phyloP scores from a whole-genome alignment of 768 basidiomycete genomes.

The Mrakia frigida region DNA sequence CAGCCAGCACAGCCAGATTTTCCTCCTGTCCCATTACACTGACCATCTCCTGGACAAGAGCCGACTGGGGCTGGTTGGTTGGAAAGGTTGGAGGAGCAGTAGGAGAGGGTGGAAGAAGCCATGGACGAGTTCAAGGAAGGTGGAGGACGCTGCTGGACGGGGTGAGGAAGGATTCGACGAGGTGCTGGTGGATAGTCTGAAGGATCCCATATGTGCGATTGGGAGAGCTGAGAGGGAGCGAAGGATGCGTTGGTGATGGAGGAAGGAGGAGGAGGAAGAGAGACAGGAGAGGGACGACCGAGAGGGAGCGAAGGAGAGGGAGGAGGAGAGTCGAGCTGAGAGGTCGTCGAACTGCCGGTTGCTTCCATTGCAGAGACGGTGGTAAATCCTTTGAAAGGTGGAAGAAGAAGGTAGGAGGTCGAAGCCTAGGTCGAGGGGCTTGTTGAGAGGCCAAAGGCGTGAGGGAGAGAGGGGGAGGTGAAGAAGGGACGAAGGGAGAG shows the following conservation, averaged over 20 bases:
- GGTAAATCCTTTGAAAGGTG: too few species aligned
- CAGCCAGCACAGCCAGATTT: slow-evolving; percentile 88
- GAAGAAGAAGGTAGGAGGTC: too few species aligned
- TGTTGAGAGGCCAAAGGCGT: too few species aligned
- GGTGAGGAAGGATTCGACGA: neutral
- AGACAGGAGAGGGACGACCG: neutral
- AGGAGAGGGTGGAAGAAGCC: neutral
- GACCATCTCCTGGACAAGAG: slow-evolving; percentile 94
- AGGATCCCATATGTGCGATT: neutral
- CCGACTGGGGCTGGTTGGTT: slow-evolving; percentile 41
- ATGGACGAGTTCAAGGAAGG: neutral
- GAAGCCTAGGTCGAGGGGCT: too few species aligned
- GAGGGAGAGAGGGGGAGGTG: neutral
- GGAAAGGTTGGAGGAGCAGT: neutral
- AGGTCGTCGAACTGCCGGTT: too few species aligned
- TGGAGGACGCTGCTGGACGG: neutral
- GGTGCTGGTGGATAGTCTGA: neutral
- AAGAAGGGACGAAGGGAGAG: neutral
- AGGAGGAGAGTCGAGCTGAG: neutral
- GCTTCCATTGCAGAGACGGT: too few species aligned
- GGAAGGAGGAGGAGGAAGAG: neutral
- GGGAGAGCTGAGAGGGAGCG: neutral
- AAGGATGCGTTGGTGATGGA: neutral
- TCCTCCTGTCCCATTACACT: slow-evolving; percentile 96
- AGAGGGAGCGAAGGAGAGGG: neutral